Evolutionary conservation across 192 early-diverging fungal species (phyloP), one percentile per base, ranked within the genome.

Genomic region (Linderina pennispora): DNA sequence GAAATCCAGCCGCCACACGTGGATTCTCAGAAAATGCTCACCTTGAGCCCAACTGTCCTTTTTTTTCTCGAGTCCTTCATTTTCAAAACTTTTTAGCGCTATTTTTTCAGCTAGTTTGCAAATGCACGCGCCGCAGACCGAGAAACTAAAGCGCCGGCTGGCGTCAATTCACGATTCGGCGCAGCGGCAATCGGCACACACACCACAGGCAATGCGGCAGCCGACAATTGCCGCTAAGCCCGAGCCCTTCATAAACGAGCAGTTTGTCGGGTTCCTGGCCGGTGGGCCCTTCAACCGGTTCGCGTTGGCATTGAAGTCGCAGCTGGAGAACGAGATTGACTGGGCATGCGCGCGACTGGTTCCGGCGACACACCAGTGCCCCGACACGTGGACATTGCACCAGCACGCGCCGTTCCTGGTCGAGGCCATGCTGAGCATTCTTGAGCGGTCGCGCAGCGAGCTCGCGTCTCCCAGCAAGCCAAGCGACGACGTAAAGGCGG

Each of bases 221-320:
- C 4, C 14, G 37, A 18, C 19, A 40, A 46, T 26, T 23, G 34
- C 36, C 39, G 38, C 14, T 8, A 37, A 8, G 24, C 41, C 28
- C 28, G 11, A 31, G n/a, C n/a, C n/a, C n/a, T 71, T 46, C 37
- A 74, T 74, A 16, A 8, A 36, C 14, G 70, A 74, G 15, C 63
- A 74, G 21, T 58, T 28, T 23, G 15, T 53, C 10, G 33, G 43
- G 5, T 74, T 45, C 23, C 36, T 74, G 24, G 28, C 23, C 8
- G 70, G 70, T 4, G 70, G 70, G 0, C 63, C 62, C 16, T 66
- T 61, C 25, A 74, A 74, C 34, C 43, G 70, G 40, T 66, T 66
- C 56, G 64, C 70, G 4, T 31, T 74, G 17, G 70, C 70, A 2
- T 39, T 74, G 8, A 65, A 66, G 40, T 74, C 70, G 0, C 31